Base-by-base conservation (phyloP, 2,329 filamentous ascomycete species). In the Epichloe festucae region DNA sequence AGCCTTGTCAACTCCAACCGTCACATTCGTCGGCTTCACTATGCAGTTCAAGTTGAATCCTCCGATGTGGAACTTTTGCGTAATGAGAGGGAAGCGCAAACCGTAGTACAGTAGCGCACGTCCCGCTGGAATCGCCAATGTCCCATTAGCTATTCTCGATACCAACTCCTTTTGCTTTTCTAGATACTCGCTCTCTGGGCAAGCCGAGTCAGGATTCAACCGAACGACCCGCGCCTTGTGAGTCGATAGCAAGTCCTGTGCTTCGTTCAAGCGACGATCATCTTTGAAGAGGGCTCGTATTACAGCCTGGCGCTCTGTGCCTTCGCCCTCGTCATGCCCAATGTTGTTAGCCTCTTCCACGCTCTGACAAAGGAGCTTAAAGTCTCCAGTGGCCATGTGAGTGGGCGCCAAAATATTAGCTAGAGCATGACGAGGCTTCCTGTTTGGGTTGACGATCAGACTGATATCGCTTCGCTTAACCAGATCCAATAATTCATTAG, bases 131-230 rank as follows among this genome's bases (percentile, higher is more conserved):
- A 96, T 85, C 2, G 93, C 90, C 53, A 97, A 75, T 14, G 91
- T 97, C 53, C 93, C 82, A 45, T 86, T 80, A 41, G 91, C 93
- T 39, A 96, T 79, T 62, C 85, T 84, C 54, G 93, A 87, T 53
- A 93, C 90, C 35, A 95, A 75, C 55, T 88, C 84, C 65, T 96
- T 95, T 66, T 98, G 93, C 53, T 86, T 87, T 64, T 98, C 93
- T 10, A 98, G 73, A 52, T 95, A 82, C 55, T 93, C 84, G 15
- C 87, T 84, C 63, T 98, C 93, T 21, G 84, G 80, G 85, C 88
- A 93, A 41, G 81, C 79, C 1, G 85, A 81, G 56, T 89, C 77
- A 2, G 84, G 79, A 40, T 84, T 76, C 55, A 91, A 85, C 49
- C 87, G 85, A n/a, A 91, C 82, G 11, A 87, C 73, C 42, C 91